phyloP scores from a whole-genome alignment of 1,139 yeast genomes.

The Yamadazyma buinensis region DNA sequence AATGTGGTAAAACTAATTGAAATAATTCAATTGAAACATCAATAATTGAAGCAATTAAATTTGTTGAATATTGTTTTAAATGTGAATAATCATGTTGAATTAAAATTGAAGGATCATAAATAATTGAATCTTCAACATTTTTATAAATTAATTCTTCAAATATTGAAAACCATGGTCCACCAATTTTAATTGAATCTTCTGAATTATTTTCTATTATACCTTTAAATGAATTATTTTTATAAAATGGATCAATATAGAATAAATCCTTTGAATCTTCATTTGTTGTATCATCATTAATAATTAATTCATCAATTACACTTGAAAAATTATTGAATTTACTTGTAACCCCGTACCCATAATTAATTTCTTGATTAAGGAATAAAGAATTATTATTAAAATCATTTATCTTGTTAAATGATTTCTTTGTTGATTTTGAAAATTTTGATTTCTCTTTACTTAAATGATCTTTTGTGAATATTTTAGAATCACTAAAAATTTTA shows the following conservation, averaged over 20 bases:
- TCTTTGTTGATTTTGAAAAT: conserved; percentile 17
- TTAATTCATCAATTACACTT: conserved; percentile 23
- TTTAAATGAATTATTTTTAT: conserved; percentile 1
- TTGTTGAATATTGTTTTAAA: conserved; percentile 23
- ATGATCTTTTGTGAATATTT: conserved; percentile 20
- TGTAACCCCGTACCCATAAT: conserved; percentile 38
- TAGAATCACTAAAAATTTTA: conserved; percentile 38
- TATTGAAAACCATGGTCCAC: conserved; percentile 28
- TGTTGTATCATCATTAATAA: background rate
- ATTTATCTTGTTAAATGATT: conserved; percentile 12
- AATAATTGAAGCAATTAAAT: conserved; percentile 52
- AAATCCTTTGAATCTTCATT: conserved; percentile 5
- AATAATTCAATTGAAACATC: conserved; percentile 79
- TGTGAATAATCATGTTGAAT: conserved; percentile 26
- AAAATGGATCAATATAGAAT: conserved; percentile 16
- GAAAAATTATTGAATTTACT: conserved; percentile 26
- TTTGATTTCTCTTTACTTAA: conserved; percentile 21
- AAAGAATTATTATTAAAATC: conserved; percentile 23
- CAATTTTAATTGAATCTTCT: conserved; percentile 3
- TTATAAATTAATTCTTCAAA: conserved; percentile 26
- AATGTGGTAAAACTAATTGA: conserved; percentile 63
- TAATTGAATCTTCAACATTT: conserved; percentile 26
- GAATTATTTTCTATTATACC: conserved; percentile 7
- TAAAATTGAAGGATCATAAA: conserved; percentile 32
- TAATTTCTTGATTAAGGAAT: conserved; percentile 31